Evolutionary conservation across 1,139 yeast species (phyloP).

Genomic region (Nakaseomyces sp.): DNA sequence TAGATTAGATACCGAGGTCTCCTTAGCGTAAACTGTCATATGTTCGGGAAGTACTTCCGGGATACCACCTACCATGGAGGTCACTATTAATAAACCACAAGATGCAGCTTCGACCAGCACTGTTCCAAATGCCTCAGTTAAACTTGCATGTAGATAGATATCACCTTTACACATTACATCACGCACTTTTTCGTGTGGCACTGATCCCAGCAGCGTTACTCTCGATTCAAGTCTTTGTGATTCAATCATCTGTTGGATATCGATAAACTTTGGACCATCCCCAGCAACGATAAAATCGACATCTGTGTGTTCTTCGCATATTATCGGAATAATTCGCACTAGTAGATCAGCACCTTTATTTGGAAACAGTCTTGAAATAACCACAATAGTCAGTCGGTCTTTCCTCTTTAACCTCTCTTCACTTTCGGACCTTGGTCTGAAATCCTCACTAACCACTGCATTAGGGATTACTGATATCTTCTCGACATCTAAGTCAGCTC

Average conservation of each 20-base stretch:
- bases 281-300: constrained; percentile 88
- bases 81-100: constrained; percentile 87
- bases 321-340: constrained; percentile 76
- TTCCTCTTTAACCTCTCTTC: constrained; percentile 7
- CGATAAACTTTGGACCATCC: constrained; percentile 92
- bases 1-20: constrained; percentile 66
- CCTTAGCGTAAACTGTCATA: constrained; percentile 89
- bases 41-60: constrained; percentile 92
- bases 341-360: constrained; percentile 92
- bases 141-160: constrained; percentile 84
- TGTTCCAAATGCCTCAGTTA: constrained; percentile 97
- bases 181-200: constrained; percentile 86
- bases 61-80: constrained; percentile 95
- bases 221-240: constrained; percentile 76
- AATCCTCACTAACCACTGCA: constrained; percentile 82
- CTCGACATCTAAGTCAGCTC: constrained; percentile 75
- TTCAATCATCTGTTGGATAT: constrained; percentile 92
- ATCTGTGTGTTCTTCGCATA: constrained; percentile 54
- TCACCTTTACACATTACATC: constrained; percentile 92
- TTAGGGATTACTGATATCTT: constrained; percentile 88
- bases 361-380: constrained; percentile 85
- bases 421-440: constrained; percentile 42
- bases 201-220: constrained; percentile 77
- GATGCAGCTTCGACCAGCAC: constrained; percentile 96
- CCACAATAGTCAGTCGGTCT: constrained; percentile 64